Conservation (phyloP, 495 filamentous ascomycete species). For the Platismatia glauca region DNA sequence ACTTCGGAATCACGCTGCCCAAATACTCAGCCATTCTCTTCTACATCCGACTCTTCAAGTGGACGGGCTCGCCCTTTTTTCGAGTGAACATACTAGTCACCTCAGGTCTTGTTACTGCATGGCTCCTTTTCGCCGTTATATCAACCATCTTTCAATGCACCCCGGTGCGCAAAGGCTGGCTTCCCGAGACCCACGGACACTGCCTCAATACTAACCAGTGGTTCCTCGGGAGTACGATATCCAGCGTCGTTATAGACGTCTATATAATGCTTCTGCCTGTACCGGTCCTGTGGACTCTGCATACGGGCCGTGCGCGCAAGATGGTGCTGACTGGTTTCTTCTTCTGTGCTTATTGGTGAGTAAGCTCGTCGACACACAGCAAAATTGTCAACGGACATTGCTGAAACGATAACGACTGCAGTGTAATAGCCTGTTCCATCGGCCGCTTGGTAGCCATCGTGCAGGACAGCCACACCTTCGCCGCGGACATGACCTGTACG, state of each 20-base stretch:
- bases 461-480: background rate
- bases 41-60: constrained; percentile 5
- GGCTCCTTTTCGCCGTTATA: background rate
- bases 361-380: background rate
- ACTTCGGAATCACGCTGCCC: background rate
- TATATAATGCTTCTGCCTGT: constrained; percentile 1
- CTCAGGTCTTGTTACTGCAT: background rate
- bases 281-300: constrained; percentile 3
- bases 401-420: background rate
- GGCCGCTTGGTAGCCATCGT: background rate
- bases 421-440: background rate
- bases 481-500: background rate
- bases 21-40: constrained; percentile 5
- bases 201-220: background rate
- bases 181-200: background rate
- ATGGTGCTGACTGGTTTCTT: constrained; percentile 1
- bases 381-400: background rate
- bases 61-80: background rate
- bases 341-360: constrained; percentile 9
- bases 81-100: background rate
- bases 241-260: background rate
- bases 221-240: background rate
- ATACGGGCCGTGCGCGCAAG: background rate
- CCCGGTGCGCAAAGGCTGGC: background rate
- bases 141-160: background rate